These are phyloP conservation scores for Pontederia crassipes DNA, from an alignment of 176 grass and related monocot genomes.

Conservation along the genomic window DNA sequence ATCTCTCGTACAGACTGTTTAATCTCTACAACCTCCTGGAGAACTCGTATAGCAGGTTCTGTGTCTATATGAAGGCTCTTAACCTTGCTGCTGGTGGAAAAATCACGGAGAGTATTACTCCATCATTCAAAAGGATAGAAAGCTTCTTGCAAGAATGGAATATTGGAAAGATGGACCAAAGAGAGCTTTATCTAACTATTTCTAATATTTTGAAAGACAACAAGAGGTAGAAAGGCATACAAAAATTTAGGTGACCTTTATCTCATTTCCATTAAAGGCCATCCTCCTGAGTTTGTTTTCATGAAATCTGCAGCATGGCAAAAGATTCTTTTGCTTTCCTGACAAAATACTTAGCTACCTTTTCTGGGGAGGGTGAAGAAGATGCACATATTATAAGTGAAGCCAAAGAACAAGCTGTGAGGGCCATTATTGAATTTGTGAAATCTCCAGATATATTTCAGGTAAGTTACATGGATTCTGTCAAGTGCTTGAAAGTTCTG, in stretches of 20 bases:
- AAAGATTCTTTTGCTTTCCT: constrained; percentile 79
- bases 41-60: constrained; percentile 47
- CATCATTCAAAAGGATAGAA: constrained; percentile 80
- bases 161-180: constrained; percentile 55
- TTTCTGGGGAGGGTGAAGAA: constrained; percentile 46
- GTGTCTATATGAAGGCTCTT: constrained; percentile 72
- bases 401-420: constrained; percentile 64
- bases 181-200: constrained; percentile 48
- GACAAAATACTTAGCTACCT: constrained; percentile 72
- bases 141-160: constrained; percentile 62
- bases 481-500: not conserved
- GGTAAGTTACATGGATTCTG: constrained; percentile 22
- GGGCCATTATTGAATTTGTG: constrained; percentile 67
- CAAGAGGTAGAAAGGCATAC: constrained; percentile 29
- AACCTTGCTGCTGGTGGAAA: constrained; percentile 46
- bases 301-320: constrained; percentile 39
- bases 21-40: constrained; percentile 71
- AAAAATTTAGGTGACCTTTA: too few relatives aligned
- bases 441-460: constrained; percentile 59
- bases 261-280: not conserved
- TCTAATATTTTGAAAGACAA: constrained; percentile 78
- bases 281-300: not conserved
- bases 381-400: constrained; percentile 42
- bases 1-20: constrained; percentile 43
- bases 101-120: constrained; percentile 49